Percentiles rank a stretch among this genome's conserved stretches.
Evolutionary conservation across 2,329 filamentous ascomycete genomes (phyloP).

Genomic region (Aspergillus fijiensis): DNA sequence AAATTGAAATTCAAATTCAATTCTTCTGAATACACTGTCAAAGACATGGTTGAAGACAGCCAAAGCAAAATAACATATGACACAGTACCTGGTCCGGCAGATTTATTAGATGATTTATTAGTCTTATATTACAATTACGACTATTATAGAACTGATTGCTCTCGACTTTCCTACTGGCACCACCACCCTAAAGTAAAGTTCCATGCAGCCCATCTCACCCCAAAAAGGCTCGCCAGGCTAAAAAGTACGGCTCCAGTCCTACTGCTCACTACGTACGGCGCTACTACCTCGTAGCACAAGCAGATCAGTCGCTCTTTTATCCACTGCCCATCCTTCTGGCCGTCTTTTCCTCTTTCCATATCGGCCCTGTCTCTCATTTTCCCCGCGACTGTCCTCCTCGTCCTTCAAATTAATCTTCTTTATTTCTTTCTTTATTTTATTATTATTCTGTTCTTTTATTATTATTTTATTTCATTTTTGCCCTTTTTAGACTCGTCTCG

Average conservation of each 20-base stretch:
- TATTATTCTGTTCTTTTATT: slow-evolving; percentile 24
- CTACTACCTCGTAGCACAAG: slow-evolving; percentile 34
- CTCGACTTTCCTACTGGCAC: slow-evolving; percentile 8
- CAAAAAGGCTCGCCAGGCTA: slow-evolving; percentile 15
- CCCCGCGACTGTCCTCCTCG: slow-evolving; percentile 27
- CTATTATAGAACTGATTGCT: neutral
- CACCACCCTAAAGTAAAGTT: slow-evolving; percentile 10
- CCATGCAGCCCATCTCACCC: slow-evolving; percentile 12
- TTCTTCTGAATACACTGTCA: too few relatives aligned
- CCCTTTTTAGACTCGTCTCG: slow-evolving; percentile 29
- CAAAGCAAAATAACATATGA: slow-evolving; percentile 8
- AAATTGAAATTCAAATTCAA: too few relatives aligned
- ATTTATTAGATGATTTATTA: slow-evolving; percentile 11
- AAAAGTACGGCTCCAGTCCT: slow-evolving; percentile 28
- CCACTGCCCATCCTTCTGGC: slow-evolving; percentile 29
- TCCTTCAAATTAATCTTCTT: slow-evolving; percentile 30
- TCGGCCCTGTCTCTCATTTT: slow-evolving; percentile 36
- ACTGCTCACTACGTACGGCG: slow-evolving; percentile 29
- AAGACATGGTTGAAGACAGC: slow-evolving; percentile 4
- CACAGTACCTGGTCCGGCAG: slow-evolving; percentile 8
- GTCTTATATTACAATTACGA: slow-evolving; percentile 9
- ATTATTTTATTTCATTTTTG: slow-evolving; percentile 26
- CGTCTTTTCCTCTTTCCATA: slow-evolving; percentile 28
- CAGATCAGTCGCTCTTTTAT: slow-evolving; percentile 40
- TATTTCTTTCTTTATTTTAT: slow-evolving; percentile 29